Evolutionary conservation across 2,329 filamentous ascomycete species (phyloP).

Genomic region (Microascus cirrosus): DNA sequence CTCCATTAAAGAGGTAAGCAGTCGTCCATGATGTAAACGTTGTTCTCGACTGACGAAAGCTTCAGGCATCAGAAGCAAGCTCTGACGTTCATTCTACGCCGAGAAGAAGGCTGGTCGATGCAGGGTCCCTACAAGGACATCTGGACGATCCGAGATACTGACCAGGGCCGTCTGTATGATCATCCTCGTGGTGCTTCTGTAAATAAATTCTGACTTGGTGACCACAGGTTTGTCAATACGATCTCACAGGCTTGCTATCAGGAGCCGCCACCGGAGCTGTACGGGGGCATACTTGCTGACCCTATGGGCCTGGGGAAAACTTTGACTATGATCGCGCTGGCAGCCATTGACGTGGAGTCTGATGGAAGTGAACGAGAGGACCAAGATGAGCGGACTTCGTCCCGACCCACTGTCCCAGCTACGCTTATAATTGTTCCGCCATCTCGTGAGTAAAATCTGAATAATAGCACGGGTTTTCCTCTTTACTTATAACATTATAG

Average conservation of each 20-base stretch:
- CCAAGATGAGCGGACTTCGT: not conserved
- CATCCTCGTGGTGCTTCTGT: not conserved
- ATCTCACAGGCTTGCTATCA: conserved; percentile 15
- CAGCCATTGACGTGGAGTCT: conserved; percentile 15
- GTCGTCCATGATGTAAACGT: conserved; percentile 9
- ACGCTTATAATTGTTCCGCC: not conserved
- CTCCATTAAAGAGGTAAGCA: conserved; percentile 7
- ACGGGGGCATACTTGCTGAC: conserved; percentile 33
- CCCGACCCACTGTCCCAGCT: not conserved
- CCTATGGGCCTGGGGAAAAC: conserved; percentile 36
- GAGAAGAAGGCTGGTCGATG: conserved; percentile 25
- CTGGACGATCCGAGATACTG: conserved; percentile 17
- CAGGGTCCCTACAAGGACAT: conserved; percentile 15
- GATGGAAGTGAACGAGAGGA: not conserved
- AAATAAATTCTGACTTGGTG: not conserved
- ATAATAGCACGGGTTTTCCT: not conserved
- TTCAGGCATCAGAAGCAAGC: conserved; percentile 30
- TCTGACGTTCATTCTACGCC: conserved; percentile 26
- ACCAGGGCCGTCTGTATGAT: conserved; percentile 11
- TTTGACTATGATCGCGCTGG: conserved; percentile 28
- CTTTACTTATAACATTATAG: not conserved
- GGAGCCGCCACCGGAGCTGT: conserved; percentile 21
- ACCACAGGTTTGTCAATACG: conserved; percentile 21
- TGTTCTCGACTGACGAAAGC: not conserved
- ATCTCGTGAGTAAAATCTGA: not conserved